Evolutionary conservation across 2,329 filamentous ascomycete genomes (phyloP).

Genomic region (Aspergillus alliaceus): DNA sequence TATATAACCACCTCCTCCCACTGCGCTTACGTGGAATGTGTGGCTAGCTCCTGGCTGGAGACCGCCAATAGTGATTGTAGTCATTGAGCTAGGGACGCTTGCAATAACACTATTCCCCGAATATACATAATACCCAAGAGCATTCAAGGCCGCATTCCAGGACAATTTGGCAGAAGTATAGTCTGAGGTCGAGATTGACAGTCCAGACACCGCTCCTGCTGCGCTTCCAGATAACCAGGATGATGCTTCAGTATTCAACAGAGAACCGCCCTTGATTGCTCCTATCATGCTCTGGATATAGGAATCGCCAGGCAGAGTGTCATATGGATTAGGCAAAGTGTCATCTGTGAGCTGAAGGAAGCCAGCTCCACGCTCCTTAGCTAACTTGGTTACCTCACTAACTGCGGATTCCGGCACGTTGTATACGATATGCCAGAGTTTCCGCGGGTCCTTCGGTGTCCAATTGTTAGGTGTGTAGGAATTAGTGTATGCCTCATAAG

Average conservation of each 20-base stretch:
- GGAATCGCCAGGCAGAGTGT: slow-evolving; percentile 16
- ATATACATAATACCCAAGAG: slow-evolving; percentile 15
- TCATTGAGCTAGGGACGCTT: slow-evolving; percentile 15
- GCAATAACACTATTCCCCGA: slow-evolving; percentile 4
- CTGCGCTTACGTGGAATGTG: slow-evolving; percentile 10
- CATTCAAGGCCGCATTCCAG: slow-evolving; percentile 12
- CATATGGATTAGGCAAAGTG: slow-evolving; percentile 16
- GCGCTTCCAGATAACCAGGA: slow-evolving; percentile 3
- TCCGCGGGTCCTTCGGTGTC: slow-evolving; percentile 28
- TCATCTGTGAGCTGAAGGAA: slow-evolving; percentile 19
- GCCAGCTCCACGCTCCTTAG: slow-evolving; percentile 8
- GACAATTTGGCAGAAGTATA: slow-evolving; percentile 16
- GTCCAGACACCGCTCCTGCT: slow-evolving; percentile 5
- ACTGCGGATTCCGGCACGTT: slow-evolving; percentile 20
- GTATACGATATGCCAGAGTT: slow-evolving; percentile 36
- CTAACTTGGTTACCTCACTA: slow-evolving; percentile 7
- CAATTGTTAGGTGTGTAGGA: slow-evolving; percentile 25
- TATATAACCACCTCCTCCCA: slow-evolving; percentile 5
- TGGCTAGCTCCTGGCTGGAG: slow-evolving; percentile 7
- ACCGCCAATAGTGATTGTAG: slow-evolving; percentile 12
- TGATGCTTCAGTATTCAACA: slow-evolving; percentile 1
- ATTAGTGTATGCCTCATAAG: slow-evolving; percentile 25
- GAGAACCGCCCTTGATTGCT: slow-evolving; percentile 12
- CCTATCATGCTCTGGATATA: slow-evolving; percentile 18
- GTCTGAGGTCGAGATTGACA: slow-evolving; percentile 11